Base-by-base conservation (phyloP, 495 filamentous ascomycete species). In the Coniosporium apollinis region DNA sequence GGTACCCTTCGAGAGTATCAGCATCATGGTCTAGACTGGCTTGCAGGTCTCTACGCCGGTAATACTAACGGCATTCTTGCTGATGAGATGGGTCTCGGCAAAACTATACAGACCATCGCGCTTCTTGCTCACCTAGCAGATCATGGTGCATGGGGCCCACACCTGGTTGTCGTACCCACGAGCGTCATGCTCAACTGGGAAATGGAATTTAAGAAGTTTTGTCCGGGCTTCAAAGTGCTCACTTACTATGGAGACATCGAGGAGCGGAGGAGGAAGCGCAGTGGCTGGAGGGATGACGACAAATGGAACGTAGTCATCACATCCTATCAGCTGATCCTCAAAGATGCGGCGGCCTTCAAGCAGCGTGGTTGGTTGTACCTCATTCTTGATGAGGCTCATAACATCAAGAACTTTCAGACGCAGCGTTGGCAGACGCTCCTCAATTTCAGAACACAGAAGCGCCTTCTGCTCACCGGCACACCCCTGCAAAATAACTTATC, bases 171-270 rank as follows among this genome's bases (percentile, higher is more conserved):
- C 42, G 91, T 99, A 5, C 91, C 91, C 2, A 96, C 91, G 6
- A 94, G 85, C 57, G 91, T 99, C 19, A 94, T 99, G 66, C 73
- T 99, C 34, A 99, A 99, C 52, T 99, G 91, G 91, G 91, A 96
- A 53, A 94, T 94, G 78, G 91, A 99, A 56, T 99, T 99, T 66
- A 96, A 96, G 50, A 96, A 96, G 56, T 99, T 85, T 76, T 85
- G 83, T 33, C 91, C 91, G 9, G 91, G 91, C 2, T 99, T 99
- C 67, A 96, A 94, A 51, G 86, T 96, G 40, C 72, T 96, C 43
- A 86, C 85, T 2, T 99, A 99, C 61, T 96, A 96, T 51, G 91
- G 91, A 10, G 80, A 72, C 26, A 74, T 79, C 47, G 89, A 96
- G 41, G 87, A 96, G 60, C 78, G 91, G 14, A 82, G 80, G 52